Conservation (phyloP, 441 rosid genomes). For the Isatis lusitanica region DNA sequence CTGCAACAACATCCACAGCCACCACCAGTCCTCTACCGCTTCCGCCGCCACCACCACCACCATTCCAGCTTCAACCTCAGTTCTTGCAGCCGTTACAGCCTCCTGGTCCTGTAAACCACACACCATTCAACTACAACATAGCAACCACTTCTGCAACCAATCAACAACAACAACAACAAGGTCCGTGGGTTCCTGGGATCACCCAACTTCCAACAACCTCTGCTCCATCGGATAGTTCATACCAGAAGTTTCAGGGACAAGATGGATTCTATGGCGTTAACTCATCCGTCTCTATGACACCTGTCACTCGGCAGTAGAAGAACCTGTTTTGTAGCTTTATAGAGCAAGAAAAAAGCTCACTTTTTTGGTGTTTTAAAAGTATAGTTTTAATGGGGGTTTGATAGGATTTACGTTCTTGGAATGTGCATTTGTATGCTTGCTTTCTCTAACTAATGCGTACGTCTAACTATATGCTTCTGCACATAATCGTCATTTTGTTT, state of each 20-base stretch:
- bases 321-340: constrained; percentile 18
- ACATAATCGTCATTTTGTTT: constrained; percentile 10
- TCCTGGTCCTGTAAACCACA: constrained; percentile 42
- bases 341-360: constrained; percentile 18
- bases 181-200: constrained; percentile 43
- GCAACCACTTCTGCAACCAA: constrained; percentile 29
- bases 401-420: constrained; percentile 20
- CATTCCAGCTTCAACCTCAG: constrained; percentile 49
- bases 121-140: constrained; percentile 53
- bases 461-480: constrained; percentile 6
- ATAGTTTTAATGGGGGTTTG: constrained; percentile 18
- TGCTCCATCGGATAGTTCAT: constrained; percentile 41
- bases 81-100: constrained; percentile 42
- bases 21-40: constrained; percentile 43
- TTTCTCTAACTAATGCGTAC: neutral
- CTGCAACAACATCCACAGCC: constrained; percentile 32
- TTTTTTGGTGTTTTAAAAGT: constrained; percentile 8
- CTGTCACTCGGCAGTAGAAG: constrained; percentile 63
- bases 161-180: constrained; percentile 46
- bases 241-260: constrained; percentile 56
- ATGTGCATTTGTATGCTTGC: constrained; percentile 20
- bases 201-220: constrained; percentile 47
- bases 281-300: constrained; percentile 56
- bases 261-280: constrained; percentile 66
- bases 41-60: constrained; percentile 59